Base-by-base conservation (phyloP, 2,329 filamentous ascomycete species). In the Neopestalotiopsis rosae region DNA sequence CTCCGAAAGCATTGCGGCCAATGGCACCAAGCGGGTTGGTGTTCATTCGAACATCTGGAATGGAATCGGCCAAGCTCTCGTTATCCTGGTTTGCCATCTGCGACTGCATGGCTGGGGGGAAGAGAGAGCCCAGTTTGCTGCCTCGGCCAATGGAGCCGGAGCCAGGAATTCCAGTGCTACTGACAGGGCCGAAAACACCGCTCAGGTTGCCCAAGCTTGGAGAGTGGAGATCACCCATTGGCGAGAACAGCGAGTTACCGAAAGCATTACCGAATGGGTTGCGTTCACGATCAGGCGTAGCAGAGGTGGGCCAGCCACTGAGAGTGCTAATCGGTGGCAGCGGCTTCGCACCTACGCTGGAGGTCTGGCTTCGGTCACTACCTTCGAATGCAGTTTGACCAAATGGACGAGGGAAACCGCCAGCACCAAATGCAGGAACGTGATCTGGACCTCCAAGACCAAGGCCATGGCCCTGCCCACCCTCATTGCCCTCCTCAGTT, bases 341-440 rank as follows among this genome's bases (percentile, higher is more conserved):
- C 10, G 87, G 91, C 75, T 94, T 93, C 58, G 92, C 90, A 13
- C 94, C 93, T 20, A 92, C 92, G 76, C 95, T 97, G 0, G 95
- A 97, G 0, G 94, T 97, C 79, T 97, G 94, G 78, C 95, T 98
- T 24, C 95, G 91, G 78, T 98, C 95, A 73, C 94, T 94, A 5
- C 91, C 92, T 65, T 94, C 90, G 68, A 85, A 83, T 49, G 83
- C 79, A 71, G 88, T 87, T 70, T 81, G 78, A 10, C 72, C 71
- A 66, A 73, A 88, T 87, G 68, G 81, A 83, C 73, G 82, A 83
- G 73, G 79, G 77, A 72, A 80, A 76, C 58, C 81, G 78, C 63
- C 69, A 40, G 30, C 59, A 6, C 88, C 82, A 76, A 83, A 76
- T 72, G 83, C 78, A 72, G 81, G 70, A 74, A 82, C 72, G 77